phyloP scores from a whole-genome alignment of 2,329 filamentous ascomycete species.

The Aureobasidium sp. region DNA sequence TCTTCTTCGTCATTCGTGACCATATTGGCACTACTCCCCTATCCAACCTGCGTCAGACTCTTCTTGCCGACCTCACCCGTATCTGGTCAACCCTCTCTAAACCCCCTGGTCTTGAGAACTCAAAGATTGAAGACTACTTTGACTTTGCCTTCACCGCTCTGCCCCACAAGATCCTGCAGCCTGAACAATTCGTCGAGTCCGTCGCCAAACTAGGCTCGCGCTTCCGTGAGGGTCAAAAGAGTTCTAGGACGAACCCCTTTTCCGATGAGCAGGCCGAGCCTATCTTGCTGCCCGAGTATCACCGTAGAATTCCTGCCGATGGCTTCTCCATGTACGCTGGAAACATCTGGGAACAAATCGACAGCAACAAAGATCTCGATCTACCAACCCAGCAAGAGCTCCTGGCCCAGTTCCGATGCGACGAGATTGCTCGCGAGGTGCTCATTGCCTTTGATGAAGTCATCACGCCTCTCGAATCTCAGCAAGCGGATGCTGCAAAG shows the following conservation, averaged over 20 bases:
- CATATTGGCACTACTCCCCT: constrained; percentile 89
- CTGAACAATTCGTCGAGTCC: constrained; percentile 78
- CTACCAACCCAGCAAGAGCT: constrained; percentile 95
- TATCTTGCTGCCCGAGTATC: constrained; percentile 88
- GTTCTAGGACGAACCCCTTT: constrained; percentile 51
- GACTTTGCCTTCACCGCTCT: constrained; percentile 95
- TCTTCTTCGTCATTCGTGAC: constrained; percentile 98
- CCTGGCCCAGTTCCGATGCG: constrained; percentile 92
- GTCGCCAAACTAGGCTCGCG: constrained; percentile 71
- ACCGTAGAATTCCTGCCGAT: constrained; percentile 90
- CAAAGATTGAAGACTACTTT: constrained; percentile 92
- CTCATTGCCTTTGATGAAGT: constrained; percentile 72
- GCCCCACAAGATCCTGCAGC: constrained; percentile 93
- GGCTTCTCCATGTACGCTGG: constrained; percentile 93
- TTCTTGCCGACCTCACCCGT: constrained; percentile 82
- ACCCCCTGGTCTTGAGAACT: constrained; percentile 77
- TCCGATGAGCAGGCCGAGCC: constrained; percentile 68
- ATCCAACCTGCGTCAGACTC: constrained; percentile 78
- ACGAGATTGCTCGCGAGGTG: constrained; percentile 90
- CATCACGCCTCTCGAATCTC: constrained; percentile 78
- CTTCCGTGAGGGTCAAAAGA: constrained; percentile 61
- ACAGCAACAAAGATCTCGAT: constrained; percentile 97
- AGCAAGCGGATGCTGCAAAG: constrained; percentile 67
- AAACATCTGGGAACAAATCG: constrained; percentile 96
- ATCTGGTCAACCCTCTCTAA: constrained; percentile 94